Evolutionary conservation across 345 rosid genomes (phyloP).

Genomic region (Citrus inodora): DNA sequence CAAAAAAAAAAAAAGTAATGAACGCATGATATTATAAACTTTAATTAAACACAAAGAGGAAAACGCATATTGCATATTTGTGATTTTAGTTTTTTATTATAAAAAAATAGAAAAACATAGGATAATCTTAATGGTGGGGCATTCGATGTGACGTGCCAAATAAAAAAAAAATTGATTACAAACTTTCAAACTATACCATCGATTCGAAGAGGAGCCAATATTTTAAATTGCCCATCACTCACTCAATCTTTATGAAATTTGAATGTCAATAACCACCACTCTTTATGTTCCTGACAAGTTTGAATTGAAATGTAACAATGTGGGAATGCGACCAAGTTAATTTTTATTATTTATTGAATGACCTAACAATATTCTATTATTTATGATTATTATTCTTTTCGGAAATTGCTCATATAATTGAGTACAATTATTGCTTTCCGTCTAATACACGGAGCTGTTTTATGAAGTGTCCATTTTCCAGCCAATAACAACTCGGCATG

Average conservation of each 20-base stretch:
- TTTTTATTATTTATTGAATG: background rate
- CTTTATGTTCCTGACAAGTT: no score
- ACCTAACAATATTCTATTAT: background rate
- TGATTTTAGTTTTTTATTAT: background rate
- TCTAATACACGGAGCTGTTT: conserved; percentile 1
- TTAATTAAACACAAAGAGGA: no score
- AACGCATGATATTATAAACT: no score
- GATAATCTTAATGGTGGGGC: background rate
- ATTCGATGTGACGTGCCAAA: background rate
- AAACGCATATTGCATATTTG: background rate
- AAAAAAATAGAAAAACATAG: background rate
- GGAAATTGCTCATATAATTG: background rate
- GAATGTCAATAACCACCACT: background rate
- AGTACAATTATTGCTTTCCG: conserved; percentile 24
- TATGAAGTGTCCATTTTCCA: background rate
- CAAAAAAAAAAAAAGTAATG: no score
- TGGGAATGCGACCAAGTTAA: background rate
- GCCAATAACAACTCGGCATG: conserved; percentile 5
- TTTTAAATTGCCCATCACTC: background rate
- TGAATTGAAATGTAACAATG: background rate
- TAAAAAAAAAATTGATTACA: background rate
- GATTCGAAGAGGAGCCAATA: background rate
- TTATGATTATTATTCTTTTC: background rate
- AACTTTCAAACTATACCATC: background rate
- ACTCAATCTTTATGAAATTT: background rate